A percentile compares a stretch with the other conserved stretches of the same genome.
phyloP scores from a whole-genome alignment of 1,139 yeast species.

The Tardiomyces blankii region DNA sequence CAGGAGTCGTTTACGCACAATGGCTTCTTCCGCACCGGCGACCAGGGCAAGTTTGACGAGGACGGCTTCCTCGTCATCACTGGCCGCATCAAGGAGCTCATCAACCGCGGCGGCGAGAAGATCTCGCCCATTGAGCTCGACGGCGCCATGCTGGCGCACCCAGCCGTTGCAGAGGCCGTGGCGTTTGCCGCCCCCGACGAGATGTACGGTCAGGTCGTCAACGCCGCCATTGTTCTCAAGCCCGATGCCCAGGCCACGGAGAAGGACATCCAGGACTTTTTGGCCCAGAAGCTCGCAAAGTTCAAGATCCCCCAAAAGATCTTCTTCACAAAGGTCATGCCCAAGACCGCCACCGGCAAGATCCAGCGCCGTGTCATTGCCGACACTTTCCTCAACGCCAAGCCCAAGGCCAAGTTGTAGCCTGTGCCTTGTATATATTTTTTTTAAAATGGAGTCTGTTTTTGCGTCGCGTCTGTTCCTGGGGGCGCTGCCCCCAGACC shows the following conservation, averaged over 20 bases:
- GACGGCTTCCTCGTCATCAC: conserved; percentile 49
- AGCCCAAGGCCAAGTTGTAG: conserved; percentile 19
- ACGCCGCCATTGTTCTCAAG: conserved; percentile 51
- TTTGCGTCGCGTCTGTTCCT: no score
- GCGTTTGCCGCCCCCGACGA: conserved; percentile 53
- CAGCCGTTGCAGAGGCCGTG: conserved; percentile 54
- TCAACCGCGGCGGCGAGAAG: conserved; percentile 62
- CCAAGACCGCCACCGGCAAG: conserved; percentile 65
- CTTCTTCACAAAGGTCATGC: conserved; percentile 47
- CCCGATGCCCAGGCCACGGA: conserved; percentile 28
- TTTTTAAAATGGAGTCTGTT: not conserved
- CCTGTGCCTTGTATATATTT: not conserved
- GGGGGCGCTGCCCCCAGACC: no score
- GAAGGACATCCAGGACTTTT: conserved; percentile 34
- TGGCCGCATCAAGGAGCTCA: conserved; percentile 57
- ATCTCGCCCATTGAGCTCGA: conserved; percentile 59
- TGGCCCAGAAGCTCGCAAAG: conserved; percentile 35
- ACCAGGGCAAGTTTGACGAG: conserved; percentile 50
- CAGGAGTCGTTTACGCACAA: conserved; percentile 45
- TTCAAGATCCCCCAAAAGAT: conserved; percentile 49
- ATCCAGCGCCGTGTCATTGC: conserved; percentile 54
- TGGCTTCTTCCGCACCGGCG: conserved; percentile 63
- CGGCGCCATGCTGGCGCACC: conserved; percentile 42
- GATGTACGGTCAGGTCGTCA: conserved; percentile 55
- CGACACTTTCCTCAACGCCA: conserved; percentile 21